Percentiles rank a stretch among this genome's conserved stretches.
These are phyloP conservation scores for Colletotrichum melonis DNA, from an alignment of 2,329 filamentous ascomycete genomes.

Conservation along the genomic window DNA sequence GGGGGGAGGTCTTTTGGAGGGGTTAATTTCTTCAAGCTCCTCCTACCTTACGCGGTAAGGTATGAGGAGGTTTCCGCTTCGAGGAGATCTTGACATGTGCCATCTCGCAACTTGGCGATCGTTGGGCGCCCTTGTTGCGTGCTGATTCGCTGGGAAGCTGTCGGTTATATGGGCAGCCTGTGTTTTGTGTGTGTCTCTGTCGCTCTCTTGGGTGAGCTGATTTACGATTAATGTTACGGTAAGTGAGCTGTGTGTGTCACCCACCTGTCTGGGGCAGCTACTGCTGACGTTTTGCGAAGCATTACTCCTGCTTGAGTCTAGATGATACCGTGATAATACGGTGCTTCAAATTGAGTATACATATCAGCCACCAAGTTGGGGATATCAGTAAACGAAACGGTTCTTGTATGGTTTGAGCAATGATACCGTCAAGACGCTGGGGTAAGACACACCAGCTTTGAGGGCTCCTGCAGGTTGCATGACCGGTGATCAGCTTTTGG, in stretches of 20 bases:
- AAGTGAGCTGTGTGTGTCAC: neutral
- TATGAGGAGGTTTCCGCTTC: neutral
- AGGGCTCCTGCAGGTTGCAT: neutral
- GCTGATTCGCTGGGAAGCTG: neutral
- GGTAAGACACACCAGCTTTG: neutral
- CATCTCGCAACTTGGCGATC: neutral
- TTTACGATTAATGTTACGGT: slow-evolving; percentile 8
- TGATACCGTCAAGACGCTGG: neutral
- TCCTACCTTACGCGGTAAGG: neutral
- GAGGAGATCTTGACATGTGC: neutral
- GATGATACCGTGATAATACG: neutral
- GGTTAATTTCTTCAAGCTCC: neutral
- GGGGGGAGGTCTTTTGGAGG: neutral
- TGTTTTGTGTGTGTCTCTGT: neutral
- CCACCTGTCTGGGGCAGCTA: neutral
- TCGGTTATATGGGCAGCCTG: neutral
- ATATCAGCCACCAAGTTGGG: neutral
- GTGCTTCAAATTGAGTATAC: neutral
- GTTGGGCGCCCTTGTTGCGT: neutral
- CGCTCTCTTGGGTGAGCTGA: neutral
- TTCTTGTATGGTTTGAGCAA: neutral
- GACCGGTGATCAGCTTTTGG: too few relatives aligned
- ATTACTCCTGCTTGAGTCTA: neutral
- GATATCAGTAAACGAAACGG: neutral
- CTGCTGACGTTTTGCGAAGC: neutral